Evolutionary conservation across 805 yeast genomes (phyloP).

Genomic region (Pichia sporocuriosa): DNA sequence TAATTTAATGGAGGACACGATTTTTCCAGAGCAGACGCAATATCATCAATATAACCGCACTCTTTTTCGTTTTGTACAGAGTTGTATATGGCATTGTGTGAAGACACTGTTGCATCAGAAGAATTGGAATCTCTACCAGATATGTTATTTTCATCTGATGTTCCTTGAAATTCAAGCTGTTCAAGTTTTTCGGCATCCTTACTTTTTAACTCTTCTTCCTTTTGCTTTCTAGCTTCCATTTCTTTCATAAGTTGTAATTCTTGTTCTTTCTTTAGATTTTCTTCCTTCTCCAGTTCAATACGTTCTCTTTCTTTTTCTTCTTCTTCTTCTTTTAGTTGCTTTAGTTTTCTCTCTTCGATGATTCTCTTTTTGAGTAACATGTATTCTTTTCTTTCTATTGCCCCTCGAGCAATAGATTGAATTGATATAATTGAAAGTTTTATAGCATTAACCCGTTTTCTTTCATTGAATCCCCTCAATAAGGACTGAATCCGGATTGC

Average conservation of each 20-base stretch:
- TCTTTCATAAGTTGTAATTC: neutral
- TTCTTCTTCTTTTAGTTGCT: slow-evolving; percentile 86
- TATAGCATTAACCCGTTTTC: slow-evolving; percentile 33
- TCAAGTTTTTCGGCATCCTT: no score
- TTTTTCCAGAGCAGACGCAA: neutral
- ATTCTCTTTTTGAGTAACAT: no score
- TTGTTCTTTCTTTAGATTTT: slow-evolving; percentile 12
- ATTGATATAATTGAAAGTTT: slow-evolving; percentile 33
- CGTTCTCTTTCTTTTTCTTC: slow-evolving; percentile 49
- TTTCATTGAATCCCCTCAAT: slow-evolving; percentile 45
- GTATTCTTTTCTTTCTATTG: slow-evolving; percentile 51
- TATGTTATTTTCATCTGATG: slow-evolving; percentile 4
- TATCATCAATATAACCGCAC: neutral
- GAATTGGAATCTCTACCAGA: neutral
- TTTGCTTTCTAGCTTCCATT: neutral
- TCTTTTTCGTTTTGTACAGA: neutral
- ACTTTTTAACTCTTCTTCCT: neutral
- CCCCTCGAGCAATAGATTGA: slow-evolving; percentile 44
- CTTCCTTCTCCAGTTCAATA: slow-evolving; percentile 28
- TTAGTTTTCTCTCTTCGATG: slow-evolving; percentile 63
- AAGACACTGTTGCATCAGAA: neutral
- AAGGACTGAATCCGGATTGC: slow-evolving; percentile 66
- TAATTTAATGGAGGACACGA: neutral
- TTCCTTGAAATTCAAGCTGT: slow-evolving; percentile 1
- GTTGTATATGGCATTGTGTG: neutral